Conservation (phyloP, 2,329 filamentous ascomycete species). For the Xylaria sp. region DNA sequence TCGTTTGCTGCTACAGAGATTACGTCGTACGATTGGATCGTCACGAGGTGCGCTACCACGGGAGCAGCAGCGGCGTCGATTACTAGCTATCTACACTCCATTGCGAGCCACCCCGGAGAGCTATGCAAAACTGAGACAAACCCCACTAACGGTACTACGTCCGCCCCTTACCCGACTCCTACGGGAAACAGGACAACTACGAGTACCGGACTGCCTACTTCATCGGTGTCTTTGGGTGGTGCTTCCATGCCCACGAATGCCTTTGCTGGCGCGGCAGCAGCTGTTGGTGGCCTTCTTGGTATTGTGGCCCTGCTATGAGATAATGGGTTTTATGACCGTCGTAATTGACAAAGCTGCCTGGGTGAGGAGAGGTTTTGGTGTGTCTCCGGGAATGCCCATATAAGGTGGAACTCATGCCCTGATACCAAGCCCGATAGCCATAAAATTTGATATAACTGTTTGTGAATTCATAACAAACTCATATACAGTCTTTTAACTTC, state of each 20-base stretch:
- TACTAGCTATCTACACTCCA: slow-evolving; percentile 4
- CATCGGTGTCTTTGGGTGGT: background rate
- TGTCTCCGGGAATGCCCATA: too few species aligned
- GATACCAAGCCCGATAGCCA: too few species aligned
- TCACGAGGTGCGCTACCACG: slow-evolving; percentile 11
- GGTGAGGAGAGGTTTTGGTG: too few species aligned
- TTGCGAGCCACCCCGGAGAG: background rate
- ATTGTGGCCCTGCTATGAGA: slow-evolving; percentile 10
- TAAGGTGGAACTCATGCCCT: too few species aligned
- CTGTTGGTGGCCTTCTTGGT: slow-evolving; percentile 3
- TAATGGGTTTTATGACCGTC: too few species aligned
- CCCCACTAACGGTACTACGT: background rate
- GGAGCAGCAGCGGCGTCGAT: background rate
- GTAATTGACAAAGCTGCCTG: too few species aligned
- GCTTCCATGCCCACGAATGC: slow-evolving; percentile 7
- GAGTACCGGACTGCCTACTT: background rate
- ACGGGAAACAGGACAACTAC: background rate
- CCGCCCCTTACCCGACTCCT: background rate
- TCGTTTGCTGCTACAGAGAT: background rate
- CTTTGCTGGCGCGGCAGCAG: background rate
- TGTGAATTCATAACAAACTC: too few species aligned
- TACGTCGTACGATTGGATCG: slow-evolving; percentile 8
- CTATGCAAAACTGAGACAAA: background rate
- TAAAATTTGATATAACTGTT: too few species aligned
- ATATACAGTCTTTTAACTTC: too few species aligned